phyloP scores from a whole-genome alignment of 129 eudicot species.

The Saposhnikovia divaricata region DNA sequence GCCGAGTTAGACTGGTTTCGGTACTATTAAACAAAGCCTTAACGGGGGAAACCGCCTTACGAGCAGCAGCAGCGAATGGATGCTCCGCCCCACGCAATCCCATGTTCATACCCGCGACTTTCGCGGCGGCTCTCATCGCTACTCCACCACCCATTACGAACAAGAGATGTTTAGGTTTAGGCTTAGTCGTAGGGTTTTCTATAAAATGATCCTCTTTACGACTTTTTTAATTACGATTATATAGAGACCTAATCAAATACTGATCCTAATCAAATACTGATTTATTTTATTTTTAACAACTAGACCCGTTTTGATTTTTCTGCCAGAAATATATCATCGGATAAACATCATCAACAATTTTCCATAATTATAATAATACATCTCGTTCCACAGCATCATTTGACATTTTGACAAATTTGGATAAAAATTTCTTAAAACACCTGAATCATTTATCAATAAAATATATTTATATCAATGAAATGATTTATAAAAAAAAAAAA shows the following conservation, averaged over 20 bases:
- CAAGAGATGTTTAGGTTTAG: neutral
- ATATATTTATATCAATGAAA: no score
- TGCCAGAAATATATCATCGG: neutral
- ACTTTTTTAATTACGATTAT: neutral
- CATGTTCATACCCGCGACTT: neutral
- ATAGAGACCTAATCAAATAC: neutral
- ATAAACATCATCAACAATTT: neutral
- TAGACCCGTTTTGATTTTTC: no score
- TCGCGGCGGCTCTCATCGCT: conserved; percentile 3
- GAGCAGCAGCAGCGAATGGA: neutral
- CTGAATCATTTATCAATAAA: no score
- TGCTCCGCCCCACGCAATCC: neutral
- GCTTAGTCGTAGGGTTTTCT: neutral
- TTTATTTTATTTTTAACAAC: no score
- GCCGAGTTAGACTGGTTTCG: neutral
- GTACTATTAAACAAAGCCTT: neutral
- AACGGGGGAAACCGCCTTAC: neutral
- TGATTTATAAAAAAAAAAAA: no score
- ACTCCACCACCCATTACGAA: neutral
- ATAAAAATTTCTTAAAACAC: no score
- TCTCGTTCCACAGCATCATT: no score
- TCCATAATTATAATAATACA: no score
- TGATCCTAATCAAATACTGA: neutral
- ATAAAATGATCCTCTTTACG: no score
- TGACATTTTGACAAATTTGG: no score